These are phyloP conservation scores for Apiospora marii DNA, from an alignment of 2,329 filamentous ascomycete species.

Conservation along the genomic window DNA sequence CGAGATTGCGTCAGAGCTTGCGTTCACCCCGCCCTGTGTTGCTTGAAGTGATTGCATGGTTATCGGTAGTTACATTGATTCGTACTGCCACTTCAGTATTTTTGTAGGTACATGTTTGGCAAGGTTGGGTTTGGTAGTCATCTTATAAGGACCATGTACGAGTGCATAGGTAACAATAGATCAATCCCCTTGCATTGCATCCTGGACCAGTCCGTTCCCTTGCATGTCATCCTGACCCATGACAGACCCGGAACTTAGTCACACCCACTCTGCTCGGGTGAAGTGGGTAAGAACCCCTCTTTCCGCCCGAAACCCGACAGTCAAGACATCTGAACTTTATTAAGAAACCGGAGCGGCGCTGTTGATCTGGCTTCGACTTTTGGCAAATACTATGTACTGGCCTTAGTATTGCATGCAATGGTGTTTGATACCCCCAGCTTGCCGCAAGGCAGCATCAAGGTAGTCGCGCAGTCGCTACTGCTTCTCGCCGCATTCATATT, in stretches of 20 bases:
- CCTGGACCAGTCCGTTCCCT: neutral
- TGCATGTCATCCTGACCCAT: neutral
- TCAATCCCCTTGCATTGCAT: too few species aligned
- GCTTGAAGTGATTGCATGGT: neutral
- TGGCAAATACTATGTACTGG: neutral
- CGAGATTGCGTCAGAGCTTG: neutral
- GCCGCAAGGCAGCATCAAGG: neutral
- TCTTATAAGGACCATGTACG: neutral
- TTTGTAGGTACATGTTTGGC: too few species aligned
- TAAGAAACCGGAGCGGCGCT: neutral
- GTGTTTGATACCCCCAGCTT: neutral
- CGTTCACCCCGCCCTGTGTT: too few species aligned
- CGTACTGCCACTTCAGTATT: neutral
- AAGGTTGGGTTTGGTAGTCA: neutral
- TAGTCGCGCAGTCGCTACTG: neutral
- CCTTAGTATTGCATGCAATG: neutral
- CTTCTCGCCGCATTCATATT: neutral
- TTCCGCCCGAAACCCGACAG: neutral
- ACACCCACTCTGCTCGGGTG: neutral
- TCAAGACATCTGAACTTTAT: neutral
- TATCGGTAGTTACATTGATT: neutral
- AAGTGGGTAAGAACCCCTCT: constrained; percentile 7
- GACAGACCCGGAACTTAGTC: neutral
- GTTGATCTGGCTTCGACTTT: neutral
- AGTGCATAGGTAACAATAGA: too few species aligned